Conservation (phyloP, 2,329 filamentous ascomycete genomes). For the Xylariaceae sp. region DNA sequence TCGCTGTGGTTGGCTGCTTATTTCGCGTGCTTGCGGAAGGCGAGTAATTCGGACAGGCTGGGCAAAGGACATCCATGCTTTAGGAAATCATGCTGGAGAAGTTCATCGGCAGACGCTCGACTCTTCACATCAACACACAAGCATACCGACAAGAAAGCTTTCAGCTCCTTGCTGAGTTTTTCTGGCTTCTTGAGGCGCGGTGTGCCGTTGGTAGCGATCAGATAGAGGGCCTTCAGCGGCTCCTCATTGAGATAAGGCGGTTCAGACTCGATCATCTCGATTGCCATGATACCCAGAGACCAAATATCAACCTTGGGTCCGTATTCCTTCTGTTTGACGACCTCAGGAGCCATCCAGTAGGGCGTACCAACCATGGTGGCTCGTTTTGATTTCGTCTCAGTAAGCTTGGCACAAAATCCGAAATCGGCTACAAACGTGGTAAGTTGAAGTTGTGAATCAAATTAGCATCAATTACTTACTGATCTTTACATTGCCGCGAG, state of each 20-base stretch:
- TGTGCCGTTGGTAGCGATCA: slow-evolving; percentile 97
- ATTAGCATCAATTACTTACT: slow-evolving; percentile 55
- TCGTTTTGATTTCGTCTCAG: slow-evolving; percentile 92
- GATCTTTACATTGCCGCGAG: slow-evolving; percentile 94
- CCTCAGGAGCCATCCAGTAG: slow-evolving; percentile 99
- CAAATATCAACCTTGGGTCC: slow-evolving; percentile 98
- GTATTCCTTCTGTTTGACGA: slow-evolving; percentile 99
- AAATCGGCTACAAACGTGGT: slow-evolving; percentile 73
- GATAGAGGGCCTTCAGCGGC: slow-evolving; percentile 91
- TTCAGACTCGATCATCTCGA: slow-evolving; percentile 99
- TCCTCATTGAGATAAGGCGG: slow-evolving; percentile 98
- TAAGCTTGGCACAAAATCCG: slow-evolving; percentile 97
- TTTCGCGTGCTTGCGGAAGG: slow-evolving; percentile 75
- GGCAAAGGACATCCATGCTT: slow-evolving; percentile 82
- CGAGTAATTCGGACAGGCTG: slow-evolving; percentile 80
- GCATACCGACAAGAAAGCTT: slow-evolving; percentile 94
- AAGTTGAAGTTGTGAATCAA: slow-evolving; percentile 25
- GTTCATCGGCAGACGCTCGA: slow-evolving; percentile 83
- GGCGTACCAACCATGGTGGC: slow-evolving; percentile 99
- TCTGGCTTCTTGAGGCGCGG: slow-evolving; percentile 97
- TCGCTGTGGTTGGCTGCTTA: slow-evolving; percentile 35
- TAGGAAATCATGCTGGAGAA: slow-evolving; percentile 89
- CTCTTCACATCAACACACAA: slow-evolving; percentile 95
- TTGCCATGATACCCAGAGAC: slow-evolving; percentile 99
- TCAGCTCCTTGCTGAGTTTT: slow-evolving; percentile 95